Evolutionary conservation across 352 stramenopile species (phyloP), one percentile per base, ranked within the genome.

Genomic region (Pythium sukuiense): DNA sequence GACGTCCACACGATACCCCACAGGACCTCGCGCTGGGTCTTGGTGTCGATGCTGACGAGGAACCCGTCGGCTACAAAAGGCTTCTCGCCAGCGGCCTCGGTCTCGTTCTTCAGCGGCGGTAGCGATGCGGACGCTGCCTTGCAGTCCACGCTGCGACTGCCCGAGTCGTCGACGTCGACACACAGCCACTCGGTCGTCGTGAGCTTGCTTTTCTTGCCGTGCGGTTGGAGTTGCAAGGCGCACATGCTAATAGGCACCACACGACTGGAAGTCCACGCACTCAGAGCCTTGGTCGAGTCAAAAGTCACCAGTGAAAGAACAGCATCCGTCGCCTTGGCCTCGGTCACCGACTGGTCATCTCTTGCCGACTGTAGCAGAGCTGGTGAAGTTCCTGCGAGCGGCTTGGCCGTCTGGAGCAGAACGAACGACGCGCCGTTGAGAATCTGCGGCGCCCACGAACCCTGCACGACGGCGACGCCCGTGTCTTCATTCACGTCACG

Each of bases 1-100:
- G 33, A 62, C 18, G 26, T 59, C 64, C 58, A 62, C 30, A 62
- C 56, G 16, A 71, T 20, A 2, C 64, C 64, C 57, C 58, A 71
- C n/a, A 71, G 52, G 9, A 65, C 29, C 7, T 57, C 37, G 6
- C 41, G 37, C 27, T 57, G 50, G 12, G 55, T 35, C 2, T n/a
- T 18, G 20, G 26, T 11, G 63, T 70, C 63, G 8, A 41, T 16
- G 12, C 56, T 43, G 7, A 71, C n/a, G 8, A 71, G 30, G 13
- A 71, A 66, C 3, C 64, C 64, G 27, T 71, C 55, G 29, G 18
- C 35, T 32, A 54, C 8, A 33, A 56, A 63, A 7, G 29, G 11
- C 16, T 39, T 55, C 2, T 16, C 50, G n/a, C 18, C 16, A 7
- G 32, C 30, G 8, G 24, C 24, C 35, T 16, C 39, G 2, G 13